phyloP scores from a whole-genome alignment of 2,329 filamentous ascomycete species.

The Mycocentrospora acerina region DNA sequence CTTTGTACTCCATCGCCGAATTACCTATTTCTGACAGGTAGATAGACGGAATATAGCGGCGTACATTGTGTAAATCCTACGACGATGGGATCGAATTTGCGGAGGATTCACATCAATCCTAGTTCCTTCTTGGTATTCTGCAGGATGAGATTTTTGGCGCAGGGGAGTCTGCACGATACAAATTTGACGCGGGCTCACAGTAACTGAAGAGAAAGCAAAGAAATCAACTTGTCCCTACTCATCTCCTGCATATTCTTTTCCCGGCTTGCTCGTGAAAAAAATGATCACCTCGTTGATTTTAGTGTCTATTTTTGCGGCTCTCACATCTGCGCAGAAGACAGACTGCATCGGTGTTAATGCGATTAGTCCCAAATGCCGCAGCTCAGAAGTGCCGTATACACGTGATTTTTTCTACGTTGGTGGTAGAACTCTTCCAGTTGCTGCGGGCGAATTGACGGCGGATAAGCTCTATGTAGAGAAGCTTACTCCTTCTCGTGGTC shows the following conservation, averaged over 20 bases:
- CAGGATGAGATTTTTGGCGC: neutral
- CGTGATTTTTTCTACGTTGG: constrained; percentile 18
- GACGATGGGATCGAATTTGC: no score
- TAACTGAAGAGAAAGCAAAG: no score
- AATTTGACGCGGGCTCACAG: neutral
- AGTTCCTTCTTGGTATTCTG: neutral
- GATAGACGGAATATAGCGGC: no score
- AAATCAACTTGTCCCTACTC: no score
- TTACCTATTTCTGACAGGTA: no score
- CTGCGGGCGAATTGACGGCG: constrained; percentile 7
- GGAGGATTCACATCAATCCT: no score
- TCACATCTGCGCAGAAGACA: neutral
- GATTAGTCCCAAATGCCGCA: constrained; percentile 9
- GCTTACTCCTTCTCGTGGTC: constrained; percentile 1
- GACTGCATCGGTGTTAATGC: constrained; percentile 7
- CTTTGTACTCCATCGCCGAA: no score
- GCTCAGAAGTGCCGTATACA: constrained; percentile 9
- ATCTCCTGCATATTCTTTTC: neutral
- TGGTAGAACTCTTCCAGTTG: constrained; percentile 10
- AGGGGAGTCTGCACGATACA: neutral
- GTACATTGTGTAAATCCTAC: no score
- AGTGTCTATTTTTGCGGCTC: neutral
- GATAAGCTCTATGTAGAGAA: constrained; percentile 16
- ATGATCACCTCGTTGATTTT: neutral
- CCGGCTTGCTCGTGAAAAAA: neutral